A percentile compares a stretch with the other conserved stretches of the same genome.
Conservation (phyloP, 176 grass and related monocot species). For the Cenchrus fungigraminus region DNA sequence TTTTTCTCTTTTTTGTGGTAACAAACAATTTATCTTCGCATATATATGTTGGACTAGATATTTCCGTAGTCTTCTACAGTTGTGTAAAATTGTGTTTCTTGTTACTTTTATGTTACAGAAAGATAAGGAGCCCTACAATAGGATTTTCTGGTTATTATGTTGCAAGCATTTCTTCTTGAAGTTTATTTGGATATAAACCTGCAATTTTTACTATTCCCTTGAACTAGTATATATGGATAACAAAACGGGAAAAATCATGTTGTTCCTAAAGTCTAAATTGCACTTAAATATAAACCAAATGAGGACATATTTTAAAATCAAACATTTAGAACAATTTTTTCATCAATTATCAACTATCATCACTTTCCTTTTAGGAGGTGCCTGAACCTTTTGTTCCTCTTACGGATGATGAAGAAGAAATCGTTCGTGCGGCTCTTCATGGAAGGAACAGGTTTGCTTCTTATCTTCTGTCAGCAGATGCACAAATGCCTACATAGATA, state of each 20-base stretch:
- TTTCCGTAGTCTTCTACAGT: background rate
- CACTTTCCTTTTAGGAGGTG: conserved; percentile 46
- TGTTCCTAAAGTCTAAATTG: background rate
- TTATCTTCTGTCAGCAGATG: conserved; percentile 17
- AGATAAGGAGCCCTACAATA: background rate
- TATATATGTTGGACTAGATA: background rate
- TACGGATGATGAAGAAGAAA: conserved; percentile 65
- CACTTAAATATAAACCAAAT: conserved; percentile 9
- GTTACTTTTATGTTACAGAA: conserved; percentile 4
- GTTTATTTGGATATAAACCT: conserved; percentile 2
- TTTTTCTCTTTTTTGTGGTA: background rate
- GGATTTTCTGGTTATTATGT: background rate
- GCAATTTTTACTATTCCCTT: conserved; percentile 5
- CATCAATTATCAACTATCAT: background rate
- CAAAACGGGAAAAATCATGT: background rate
- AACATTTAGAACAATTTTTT: background rate
- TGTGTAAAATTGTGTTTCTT: background rate
- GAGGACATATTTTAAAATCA: background rate
- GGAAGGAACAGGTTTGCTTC: conserved; percentile 53
- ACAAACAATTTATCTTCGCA: background rate
- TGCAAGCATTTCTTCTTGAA: background rate
- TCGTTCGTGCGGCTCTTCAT: conserved; percentile 54
- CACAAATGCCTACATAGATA: conserved; percentile 18
- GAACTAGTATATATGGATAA: background rate
- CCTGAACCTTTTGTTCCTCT: conserved; percentile 61